Conservation (phyloP, 345 rosid genomes). For the thale cress (Arabidopsis thaliana) region DNA sequence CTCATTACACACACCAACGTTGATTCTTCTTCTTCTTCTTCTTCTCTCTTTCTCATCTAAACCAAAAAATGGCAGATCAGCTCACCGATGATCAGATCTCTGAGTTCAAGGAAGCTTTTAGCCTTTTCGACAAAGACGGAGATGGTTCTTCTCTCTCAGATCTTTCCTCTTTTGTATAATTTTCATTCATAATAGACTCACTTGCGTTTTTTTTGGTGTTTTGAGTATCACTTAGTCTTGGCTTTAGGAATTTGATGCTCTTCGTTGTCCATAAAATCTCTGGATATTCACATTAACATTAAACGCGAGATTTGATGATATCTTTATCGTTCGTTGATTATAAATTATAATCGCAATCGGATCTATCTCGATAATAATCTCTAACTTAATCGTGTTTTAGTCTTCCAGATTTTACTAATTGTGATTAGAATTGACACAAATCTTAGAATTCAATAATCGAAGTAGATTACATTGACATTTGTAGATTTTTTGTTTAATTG, state of each 20-base stretch:
- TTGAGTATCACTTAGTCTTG: background rate
- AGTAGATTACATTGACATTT: background rate
- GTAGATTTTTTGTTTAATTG: background rate
- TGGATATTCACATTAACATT: background rate
- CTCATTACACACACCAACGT: constrained; percentile 18
- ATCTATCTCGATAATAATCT: background rate
- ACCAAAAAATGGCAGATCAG: constrained; percentile 53
- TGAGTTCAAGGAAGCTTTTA: constrained; percentile 60
- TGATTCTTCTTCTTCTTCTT: background rate
- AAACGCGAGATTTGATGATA: background rate
- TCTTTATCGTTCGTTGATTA: background rate
- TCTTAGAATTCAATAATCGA: background rate
- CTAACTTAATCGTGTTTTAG: background rate
- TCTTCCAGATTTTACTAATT: background rate
- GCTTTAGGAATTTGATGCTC: background rate
- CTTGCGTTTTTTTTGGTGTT: background rate
- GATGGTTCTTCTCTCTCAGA: constrained; percentile 50
- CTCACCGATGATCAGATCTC: constrained; percentile 56
- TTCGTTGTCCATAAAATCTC: background rate
- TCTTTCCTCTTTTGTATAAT: constrained; percentile 5
- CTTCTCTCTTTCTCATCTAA: background rate
- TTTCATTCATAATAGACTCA: background rate
- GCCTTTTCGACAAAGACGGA: constrained; percentile 60
- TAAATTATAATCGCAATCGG: background rate
- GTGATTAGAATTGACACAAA: background rate